Evolutionary conservation across 345 rosid genomes (phyloP).

Genomic region (Sisymbrium altissimum): DNA sequence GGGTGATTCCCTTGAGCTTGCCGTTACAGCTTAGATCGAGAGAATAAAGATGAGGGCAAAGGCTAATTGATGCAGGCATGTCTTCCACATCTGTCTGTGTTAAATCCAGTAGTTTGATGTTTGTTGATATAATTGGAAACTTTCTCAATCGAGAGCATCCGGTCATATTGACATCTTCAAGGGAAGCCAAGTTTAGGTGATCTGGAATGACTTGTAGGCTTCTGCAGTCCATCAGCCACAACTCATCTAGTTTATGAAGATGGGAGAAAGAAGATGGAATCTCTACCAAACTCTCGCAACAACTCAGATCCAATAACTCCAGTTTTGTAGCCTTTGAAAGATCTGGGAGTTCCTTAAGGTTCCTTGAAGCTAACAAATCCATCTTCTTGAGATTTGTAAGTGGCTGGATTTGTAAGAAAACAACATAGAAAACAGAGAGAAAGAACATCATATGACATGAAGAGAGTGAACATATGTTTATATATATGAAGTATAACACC

Average conservation of each 20-base stretch:
- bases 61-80: neutral
- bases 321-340: conserved; percentile 26
- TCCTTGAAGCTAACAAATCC: neutral
- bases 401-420: conserved; percentile 7
- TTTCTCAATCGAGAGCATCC: conserved; percentile 17
- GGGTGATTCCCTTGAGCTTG: neutral
- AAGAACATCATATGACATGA: neutral
- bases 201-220: neutral
- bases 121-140: neutral
- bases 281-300: conserved; percentile 22
- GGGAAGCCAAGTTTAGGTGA: neutral
- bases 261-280: neutral
- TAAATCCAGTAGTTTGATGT: neutral
- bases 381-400: conserved; percentile 21
- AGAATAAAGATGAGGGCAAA: neutral
- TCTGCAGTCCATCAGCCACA: neutral
- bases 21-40: neutral
- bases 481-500: conserved; percentile 8
- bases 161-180: neutral
- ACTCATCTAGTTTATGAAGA: neutral
- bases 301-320: neutral
- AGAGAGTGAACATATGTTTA: neutral
- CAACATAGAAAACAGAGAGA: neutral
- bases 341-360: conserved; percentile 26
- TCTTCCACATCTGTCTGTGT: neutral